These are phyloP conservation scores for Psidium guajava DNA, from an alignment of 345 rosid species.

Conservation along the genomic window DNA sequence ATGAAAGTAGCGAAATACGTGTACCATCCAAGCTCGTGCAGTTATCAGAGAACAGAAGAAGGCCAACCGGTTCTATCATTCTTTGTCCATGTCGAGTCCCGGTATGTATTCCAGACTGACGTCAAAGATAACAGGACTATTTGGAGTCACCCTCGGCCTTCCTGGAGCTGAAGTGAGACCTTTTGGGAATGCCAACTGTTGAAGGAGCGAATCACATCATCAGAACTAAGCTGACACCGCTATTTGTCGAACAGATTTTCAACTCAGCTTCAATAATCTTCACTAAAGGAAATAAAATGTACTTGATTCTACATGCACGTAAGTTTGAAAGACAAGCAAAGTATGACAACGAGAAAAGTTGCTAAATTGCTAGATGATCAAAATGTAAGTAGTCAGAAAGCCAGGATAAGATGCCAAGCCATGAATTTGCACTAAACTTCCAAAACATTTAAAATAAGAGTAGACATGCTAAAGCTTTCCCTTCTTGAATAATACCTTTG, in stretches of 20 bases:
- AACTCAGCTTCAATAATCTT: not conserved
- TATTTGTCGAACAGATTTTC: not conserved
- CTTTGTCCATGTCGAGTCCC: slow-evolving; percentile 68
- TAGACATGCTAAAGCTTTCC: not conserved
- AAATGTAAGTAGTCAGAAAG: not conserved
- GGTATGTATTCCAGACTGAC: slow-evolving; percentile 91
- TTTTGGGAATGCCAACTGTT: slow-evolving; percentile 86
- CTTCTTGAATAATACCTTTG: not conserved
- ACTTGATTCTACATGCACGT: not conserved
- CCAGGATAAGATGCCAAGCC: not conserved
- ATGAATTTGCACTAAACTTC: not conserved
- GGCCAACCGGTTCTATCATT: not conserved
- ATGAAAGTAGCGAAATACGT: not conserved
- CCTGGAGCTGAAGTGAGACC: slow-evolving; percentile 89
- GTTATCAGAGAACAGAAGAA: not conserved
- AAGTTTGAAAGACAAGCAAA: not conserved
- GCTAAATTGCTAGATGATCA: not conserved
- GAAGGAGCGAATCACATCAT: not conserved
- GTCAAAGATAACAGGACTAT: slow-evolving; percentile 76
- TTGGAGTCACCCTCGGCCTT: slow-evolving; percentile 93
- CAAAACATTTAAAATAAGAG: not conserved
- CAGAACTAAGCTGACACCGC: not conserved
- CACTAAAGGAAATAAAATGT: not conserved
- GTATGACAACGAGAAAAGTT: not conserved
- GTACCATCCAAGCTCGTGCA: not conserved